Percentiles rank a stretch among this genome's conserved stretches.
These are phyloP conservation scores for Opeltia flavorubescens DNA, from an alignment of 495 filamentous ascomycete species.

Conservation along the genomic window DNA sequence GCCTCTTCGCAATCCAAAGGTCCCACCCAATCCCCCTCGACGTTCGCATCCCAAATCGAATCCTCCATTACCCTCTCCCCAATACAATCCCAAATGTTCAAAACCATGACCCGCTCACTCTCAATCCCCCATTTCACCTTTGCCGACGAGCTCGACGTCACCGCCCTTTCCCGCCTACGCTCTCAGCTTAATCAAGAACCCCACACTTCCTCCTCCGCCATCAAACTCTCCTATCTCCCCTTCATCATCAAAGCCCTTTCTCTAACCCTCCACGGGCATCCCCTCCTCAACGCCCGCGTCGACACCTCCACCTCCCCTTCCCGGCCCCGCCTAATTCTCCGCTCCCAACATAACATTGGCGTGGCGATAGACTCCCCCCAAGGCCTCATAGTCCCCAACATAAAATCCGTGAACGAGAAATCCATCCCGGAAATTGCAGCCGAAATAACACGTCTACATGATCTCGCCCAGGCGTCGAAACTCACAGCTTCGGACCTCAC, in stretches of 20 bases:
- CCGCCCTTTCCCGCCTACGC: conserved; percentile 54
- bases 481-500: conserved; percentile 61
- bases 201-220: conserved; percentile 24
- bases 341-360: conserved; percentile 83
- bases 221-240: conserved; percentile 75
- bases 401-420: conserved; percentile 64
- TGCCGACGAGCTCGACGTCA: conserved; percentile 71
- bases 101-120: conserved; percentile 88
- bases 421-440: conserved; percentile 63
- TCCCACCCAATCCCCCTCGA: conserved; percentile 1
- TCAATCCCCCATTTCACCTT: conserved; percentile 89
- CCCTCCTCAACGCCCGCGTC: conserved; percentile 75
- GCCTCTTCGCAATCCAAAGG: conserved; percentile 22
- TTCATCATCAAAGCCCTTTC: conserved; percentile 94
- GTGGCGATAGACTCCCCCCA: conserved; percentile 88
- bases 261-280: conserved; percentile 63
- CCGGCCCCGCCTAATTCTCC: conserved; percentile 53
- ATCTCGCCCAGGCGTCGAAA: conserved; percentile 56
- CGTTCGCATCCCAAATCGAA: conserved; percentile 40
- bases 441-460: conserved; percentile 61
- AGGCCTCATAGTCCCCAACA: conserved; percentile 87
- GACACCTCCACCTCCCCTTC: conserved; percentile 52
- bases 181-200: conserved; percentile 41
- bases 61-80: conserved; percentile 50
- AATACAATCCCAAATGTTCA: conserved; percentile 90